phyloP scores from a whole-genome alignment of 1,284 basidiomycete species.

The Trametes polyzona region DNA sequence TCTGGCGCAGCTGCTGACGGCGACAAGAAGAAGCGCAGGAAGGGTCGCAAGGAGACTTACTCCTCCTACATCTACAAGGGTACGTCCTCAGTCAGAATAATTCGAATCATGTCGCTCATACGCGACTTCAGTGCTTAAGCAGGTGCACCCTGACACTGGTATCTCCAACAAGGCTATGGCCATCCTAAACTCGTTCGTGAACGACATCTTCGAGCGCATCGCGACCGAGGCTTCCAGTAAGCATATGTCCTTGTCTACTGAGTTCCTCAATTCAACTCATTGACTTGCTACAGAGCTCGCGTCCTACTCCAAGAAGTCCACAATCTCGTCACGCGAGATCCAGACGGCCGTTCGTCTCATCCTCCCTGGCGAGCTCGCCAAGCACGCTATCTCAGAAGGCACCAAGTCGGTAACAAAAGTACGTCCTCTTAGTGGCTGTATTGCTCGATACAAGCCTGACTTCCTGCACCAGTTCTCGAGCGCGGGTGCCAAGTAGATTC shows the following conservation, averaged over 20 bases:
- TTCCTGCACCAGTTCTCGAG: constrained; percentile 56
- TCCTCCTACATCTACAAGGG: constrained; percentile 96
- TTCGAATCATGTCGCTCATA: constrained; percentile 1
- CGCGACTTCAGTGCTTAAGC: constrained; percentile 48
- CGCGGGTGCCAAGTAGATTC: constrained; percentile 56
- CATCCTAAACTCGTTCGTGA: constrained; percentile 92
- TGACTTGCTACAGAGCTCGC: constrained; percentile 69
- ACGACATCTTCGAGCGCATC: constrained; percentile 93
- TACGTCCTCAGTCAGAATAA: constrained; percentile 43
- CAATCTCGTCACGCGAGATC: constrained; percentile 93
- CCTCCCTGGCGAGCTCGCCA: constrained; percentile 86
- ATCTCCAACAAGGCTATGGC: constrained; percentile 98
- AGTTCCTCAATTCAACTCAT: constrained; percentile 35
- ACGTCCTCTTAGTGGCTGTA: not conserved
- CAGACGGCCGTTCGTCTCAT: constrained; percentile 92
- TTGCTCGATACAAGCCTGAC: not conserved
- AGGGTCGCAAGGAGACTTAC: constrained; percentile 90
- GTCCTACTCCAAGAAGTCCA: constrained; percentile 92
- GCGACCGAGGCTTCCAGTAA: constrained; percentile 85
- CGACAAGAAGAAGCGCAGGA: constrained; percentile 90
- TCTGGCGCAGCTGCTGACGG: constrained; percentile 47
- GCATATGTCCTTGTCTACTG: too few species aligned
- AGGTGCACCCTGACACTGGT: constrained; percentile 96
- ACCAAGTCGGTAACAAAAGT: constrained; percentile 56
- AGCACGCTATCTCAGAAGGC: constrained; percentile 82